Percentiles rank a stretch among this genome's conserved stretches.
These are phyloP conservation scores for Coemansia sp. DNA, from an alignment of 192 early-diverging fungal species.

Conservation along the genomic window DNA sequence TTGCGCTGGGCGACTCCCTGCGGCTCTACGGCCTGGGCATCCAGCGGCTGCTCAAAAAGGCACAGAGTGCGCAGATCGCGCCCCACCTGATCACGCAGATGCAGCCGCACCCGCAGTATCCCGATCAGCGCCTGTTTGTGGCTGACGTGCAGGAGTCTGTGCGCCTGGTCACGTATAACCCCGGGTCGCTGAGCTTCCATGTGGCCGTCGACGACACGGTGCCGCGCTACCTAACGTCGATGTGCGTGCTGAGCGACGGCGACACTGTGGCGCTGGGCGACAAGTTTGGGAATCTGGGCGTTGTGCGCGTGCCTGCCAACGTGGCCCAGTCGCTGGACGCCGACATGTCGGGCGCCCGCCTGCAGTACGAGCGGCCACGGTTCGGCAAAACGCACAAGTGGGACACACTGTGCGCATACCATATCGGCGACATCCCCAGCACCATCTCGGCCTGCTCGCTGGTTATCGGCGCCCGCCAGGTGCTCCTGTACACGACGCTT, in stretches of 20 bases:
- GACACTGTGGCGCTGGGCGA: constrained; percentile 90
- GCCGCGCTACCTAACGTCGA: constrained; percentile 78
- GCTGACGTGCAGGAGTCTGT: constrained; percentile 88
- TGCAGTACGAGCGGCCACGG: constrained; percentile 76
- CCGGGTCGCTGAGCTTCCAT: constrained; percentile 75
- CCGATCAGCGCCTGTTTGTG: constrained; percentile 70
- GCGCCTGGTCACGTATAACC: constrained; percentile 68
- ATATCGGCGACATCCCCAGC: constrained; percentile 84
- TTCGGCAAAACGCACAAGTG: constrained; percentile 69
- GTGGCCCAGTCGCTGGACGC: constrained; percentile 74
- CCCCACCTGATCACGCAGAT: constrained; percentile 66
- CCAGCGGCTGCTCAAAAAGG: constrained; percentile 84
- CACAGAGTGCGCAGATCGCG: constrained; percentile 60
- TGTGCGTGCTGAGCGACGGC: constrained; percentile 77
- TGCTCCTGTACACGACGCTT: constrained; percentile 82
- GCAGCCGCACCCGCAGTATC: constrained; percentile 63
- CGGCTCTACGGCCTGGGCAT: constrained; percentile 92
- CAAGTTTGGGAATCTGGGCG: constrained; percentile 95
- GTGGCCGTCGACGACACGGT: constrained; percentile 90
- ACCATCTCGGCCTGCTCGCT: too few species aligned
- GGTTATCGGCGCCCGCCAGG: constrained; percentile 45
- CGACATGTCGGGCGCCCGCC: constrained; percentile 79
- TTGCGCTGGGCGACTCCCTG: constrained; percentile 80
- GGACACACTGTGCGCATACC: constrained; percentile 69
- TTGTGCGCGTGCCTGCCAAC: constrained; percentile 64